Percentiles rank a stretch among this genome's conserved stretches.
phyloP scores from a whole-genome alignment of 225 moss, liverwort and hornwort genomes.

The Physcomitrellopsis africana region DNA sequence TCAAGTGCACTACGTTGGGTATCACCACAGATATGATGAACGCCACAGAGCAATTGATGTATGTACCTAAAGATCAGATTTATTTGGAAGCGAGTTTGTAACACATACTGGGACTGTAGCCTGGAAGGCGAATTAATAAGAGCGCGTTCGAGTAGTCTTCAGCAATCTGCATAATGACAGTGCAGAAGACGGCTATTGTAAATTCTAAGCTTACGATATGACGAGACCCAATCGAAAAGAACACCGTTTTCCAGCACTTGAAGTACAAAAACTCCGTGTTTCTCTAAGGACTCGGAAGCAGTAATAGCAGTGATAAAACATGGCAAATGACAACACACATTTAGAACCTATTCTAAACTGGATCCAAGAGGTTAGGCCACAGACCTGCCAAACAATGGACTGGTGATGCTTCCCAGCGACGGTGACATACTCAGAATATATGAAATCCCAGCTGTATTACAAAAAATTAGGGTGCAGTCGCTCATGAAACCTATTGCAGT shows the following conservation, averaged over 20 bases:
- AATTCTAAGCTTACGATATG: too few relatives aligned
- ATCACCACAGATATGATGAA: too few relatives aligned
- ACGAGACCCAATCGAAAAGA: too few relatives aligned
- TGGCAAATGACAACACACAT: background rate
- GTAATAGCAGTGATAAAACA: too few relatives aligned
- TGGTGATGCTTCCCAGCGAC: slow-evolving; percentile 72
- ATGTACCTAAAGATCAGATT: too few relatives aligned
- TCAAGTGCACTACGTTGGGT: background rate
- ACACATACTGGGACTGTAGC: slow-evolving; percentile 80
- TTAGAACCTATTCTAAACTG: background rate
- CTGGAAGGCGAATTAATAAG: slow-evolving; percentile 79
- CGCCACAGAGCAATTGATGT: too few relatives aligned
- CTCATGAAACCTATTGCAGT: background rate
- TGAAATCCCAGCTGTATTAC: slow-evolving; percentile 83
- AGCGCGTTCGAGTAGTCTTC: slow-evolving; percentile 85
- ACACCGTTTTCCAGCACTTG: too few relatives aligned
- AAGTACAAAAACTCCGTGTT: too few relatives aligned
- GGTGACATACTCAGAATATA: slow-evolving; percentile 82
- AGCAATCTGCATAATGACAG: slow-evolving; percentile 58
- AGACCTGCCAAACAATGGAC: slow-evolving; percentile 85
- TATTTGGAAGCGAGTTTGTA: background rate
- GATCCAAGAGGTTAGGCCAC: background rate
- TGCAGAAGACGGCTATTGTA: too few relatives aligned
- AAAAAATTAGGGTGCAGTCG: background rate
- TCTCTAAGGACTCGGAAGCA: too few relatives aligned